Conservation (phyloP, 257 asterid species). For the Echium plantagineum region DNA sequence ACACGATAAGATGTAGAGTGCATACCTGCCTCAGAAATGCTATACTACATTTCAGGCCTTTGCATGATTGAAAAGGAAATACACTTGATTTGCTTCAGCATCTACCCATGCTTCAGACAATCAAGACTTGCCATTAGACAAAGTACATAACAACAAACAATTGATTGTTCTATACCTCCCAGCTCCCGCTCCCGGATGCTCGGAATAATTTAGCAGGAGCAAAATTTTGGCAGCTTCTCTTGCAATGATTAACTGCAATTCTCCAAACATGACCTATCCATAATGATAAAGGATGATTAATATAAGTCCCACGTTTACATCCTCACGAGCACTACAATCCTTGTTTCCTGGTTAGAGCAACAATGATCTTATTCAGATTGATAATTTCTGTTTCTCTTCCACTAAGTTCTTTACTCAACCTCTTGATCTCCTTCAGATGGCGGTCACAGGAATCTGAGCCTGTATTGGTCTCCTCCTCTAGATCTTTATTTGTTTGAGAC, state of each 20-base stretch:
- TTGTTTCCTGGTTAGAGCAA: slow-evolving; percentile 73
- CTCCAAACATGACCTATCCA: neutral
- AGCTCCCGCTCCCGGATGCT: too few species aligned
- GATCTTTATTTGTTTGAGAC: slow-evolving; percentile 16
- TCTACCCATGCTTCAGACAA: neutral
- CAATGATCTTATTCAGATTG: slow-evolving; percentile 48
- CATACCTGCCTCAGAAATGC: neutral
- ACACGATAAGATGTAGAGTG: neutral
- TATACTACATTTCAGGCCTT: neutral
- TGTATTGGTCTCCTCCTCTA: slow-evolving; percentile 16
- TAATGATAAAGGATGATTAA: neutral
- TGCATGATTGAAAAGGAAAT: neutral
- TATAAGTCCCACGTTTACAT: neutral
- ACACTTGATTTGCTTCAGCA: neutral
- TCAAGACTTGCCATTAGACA: neutral
- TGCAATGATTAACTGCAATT: too few species aligned
- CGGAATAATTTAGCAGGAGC: neutral
- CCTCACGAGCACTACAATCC: slow-evolving; percentile 34
- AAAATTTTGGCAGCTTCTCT: too few species aligned
- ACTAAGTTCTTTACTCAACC: slow-evolving; percentile 43
- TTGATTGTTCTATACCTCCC: neutral
- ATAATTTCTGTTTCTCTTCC: slow-evolving; percentile 61
- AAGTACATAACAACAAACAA: neutral
- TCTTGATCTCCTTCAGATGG: slow-evolving; percentile 43
- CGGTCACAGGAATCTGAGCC: slow-evolving; percentile 21